Evolutionary conservation across 495 filamentous ascomycete genomes (phyloP), one percentile per base, ranked within the genome.

Genomic region (Cladorrhinum samala): DNA sequence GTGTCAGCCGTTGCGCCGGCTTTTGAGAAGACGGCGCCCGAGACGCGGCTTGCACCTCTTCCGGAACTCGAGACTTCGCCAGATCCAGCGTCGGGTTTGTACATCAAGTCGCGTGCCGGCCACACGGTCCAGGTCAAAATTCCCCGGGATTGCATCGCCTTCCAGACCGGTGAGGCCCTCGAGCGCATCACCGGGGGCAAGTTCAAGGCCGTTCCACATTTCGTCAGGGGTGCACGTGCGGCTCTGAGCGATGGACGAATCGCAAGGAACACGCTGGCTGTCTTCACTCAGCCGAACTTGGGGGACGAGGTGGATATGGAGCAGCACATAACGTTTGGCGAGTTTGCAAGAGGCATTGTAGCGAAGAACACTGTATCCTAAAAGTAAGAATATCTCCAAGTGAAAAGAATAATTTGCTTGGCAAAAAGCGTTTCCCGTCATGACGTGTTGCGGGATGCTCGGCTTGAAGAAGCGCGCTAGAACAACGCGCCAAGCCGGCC

Each of bases 221-320:
- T 95, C 69, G 93, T 98, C 17, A 82, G 85, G 56, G 93, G 91
- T 1, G 74, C 83, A 50, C 66, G 76, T 33, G 67, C 72, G 1
- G 64, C 64, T 47, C 67, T 64, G 52, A 67, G 68, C 59, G 70
- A 62, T 16, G 72, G 68, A 20, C 70, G 72, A 41, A 78, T 95
- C 54, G 91, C 91, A 40, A 76, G 93, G 56, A 97, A 96, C 74
- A 98, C 93, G 46, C 72, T 98, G 52, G 93, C 93, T 4, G 90
- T 98, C 24, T 98, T 98, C 67, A 98, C 93, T 43, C 93, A 98
- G 76, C 93, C 93, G 38, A 95, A 95, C 74, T 67, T 98, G 43
- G 85, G 80, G 48, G 93, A 95, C 59, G 81, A 85, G 72, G 89
- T 98, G 14, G 87, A 89, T 66, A 72, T 74, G 46, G 77, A 84